phyloP scores from a whole-genome alignment of 768 basidiomycete species.

The Rhizopogon vinicolor region DNA sequence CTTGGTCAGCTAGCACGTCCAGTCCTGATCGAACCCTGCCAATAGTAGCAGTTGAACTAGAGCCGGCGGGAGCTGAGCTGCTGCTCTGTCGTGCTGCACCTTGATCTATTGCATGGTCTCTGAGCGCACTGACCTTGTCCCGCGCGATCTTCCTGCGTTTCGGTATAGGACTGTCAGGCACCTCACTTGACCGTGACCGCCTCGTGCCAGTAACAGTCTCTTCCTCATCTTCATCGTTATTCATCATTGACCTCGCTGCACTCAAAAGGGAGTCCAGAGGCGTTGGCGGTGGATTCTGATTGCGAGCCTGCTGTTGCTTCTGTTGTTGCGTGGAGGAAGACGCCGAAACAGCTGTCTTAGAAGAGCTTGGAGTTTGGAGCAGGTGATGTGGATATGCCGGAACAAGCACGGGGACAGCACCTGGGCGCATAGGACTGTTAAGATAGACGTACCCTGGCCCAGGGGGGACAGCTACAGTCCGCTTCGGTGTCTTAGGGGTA shows the following conservation, averaged over 20 bases:
- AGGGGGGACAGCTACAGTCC: slow-evolving; percentile 21
- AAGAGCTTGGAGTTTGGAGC: slow-evolving; percentile 27
- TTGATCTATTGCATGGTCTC: neutral
- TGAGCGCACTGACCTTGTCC: slow-evolving; percentile 8
- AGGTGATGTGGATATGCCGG: slow-evolving; percentile 24
- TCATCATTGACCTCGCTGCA: slow-evolving; percentile 57
- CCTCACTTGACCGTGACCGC: slow-evolving; percentile 18
- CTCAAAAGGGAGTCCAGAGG: slow-evolving; percentile 57
- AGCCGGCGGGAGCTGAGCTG: neutral
- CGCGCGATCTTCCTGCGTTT: slow-evolving; percentile 31
- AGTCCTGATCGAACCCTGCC: slow-evolving; percentile 47
- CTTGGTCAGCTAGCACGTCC: slow-evolving; percentile 73
- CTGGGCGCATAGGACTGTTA: slow-evolving; percentile 17
- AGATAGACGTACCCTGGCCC: slow-evolving; percentile 27
- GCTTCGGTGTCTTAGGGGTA: slow-evolving; percentile 24
- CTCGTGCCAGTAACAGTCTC: slow-evolving; percentile 20
- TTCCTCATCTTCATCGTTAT: slow-evolving; percentile 22
- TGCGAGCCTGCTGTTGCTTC: slow-evolving; percentile 10
- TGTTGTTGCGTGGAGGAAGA: slow-evolving; percentile 16
- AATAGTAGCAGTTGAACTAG: slow-evolving; percentile 1
- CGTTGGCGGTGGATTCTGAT: slow-evolving; percentile 34
- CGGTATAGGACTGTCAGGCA: slow-evolving; percentile 32
- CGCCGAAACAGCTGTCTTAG: slow-evolving; percentile 23
- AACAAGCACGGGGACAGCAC: slow-evolving; percentile 25
- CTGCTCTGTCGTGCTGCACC: neutral